A percentile compares a stretch with the other conserved stretches of the same genome.
These are phyloP conservation scores for Xylaria multiplex DNA, from an alignment of 2,329 filamentous ascomycete genomes.

Conservation along the genomic window DNA sequence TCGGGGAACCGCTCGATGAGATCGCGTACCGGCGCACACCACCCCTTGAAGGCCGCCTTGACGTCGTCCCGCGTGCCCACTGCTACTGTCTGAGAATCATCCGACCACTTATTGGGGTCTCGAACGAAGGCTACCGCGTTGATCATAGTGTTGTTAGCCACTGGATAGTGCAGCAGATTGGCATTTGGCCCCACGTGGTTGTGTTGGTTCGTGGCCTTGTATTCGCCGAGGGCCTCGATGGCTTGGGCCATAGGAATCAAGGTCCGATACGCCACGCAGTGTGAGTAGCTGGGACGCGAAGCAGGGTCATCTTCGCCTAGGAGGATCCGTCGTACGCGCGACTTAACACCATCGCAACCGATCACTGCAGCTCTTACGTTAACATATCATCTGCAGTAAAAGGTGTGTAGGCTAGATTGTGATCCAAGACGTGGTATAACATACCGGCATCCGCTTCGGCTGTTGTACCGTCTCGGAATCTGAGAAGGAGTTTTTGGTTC, in stretches of 20 bases:
- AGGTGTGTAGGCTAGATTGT: not conserved
- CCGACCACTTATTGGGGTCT: conserved; percentile 39
- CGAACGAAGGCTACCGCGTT: conserved; percentile 40
- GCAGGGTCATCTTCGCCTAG: conserved; percentile 55
- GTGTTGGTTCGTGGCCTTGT: conserved; percentile 40
- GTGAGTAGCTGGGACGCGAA: conserved; percentile 55
- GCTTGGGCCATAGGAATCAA: conserved; percentile 61
- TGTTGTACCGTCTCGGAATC: conserved; percentile 56
- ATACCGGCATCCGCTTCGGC: conserved; percentile 49
- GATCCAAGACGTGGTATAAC: conserved; percentile 14
- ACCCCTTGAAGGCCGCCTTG: conserved; percentile 34
- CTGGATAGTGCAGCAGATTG: conserved; percentile 41
- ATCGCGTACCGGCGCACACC: conserved; percentile 37
- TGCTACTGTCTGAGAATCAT: conserved; percentile 35
- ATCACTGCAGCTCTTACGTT: conserved; percentile 41
- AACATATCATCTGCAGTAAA: conserved; percentile 46
- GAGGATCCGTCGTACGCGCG: conserved; percentile 56
- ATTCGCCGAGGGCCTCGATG: conserved; percentile 55
- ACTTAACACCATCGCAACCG: conserved; percentile 61
- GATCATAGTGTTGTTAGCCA: conserved; percentile 41
- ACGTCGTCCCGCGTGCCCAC: conserved; percentile 37
- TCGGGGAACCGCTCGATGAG: conserved; percentile 40
- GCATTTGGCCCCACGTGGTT: conserved; percentile 41
- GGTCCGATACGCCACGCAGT: conserved; percentile 58
- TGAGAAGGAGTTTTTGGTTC: conserved; percentile 49